These are phyloP conservation scores for Coemansia reversa DNA, from an alignment of 192 early-diverging fungal genomes.

Conservation along the genomic window DNA sequence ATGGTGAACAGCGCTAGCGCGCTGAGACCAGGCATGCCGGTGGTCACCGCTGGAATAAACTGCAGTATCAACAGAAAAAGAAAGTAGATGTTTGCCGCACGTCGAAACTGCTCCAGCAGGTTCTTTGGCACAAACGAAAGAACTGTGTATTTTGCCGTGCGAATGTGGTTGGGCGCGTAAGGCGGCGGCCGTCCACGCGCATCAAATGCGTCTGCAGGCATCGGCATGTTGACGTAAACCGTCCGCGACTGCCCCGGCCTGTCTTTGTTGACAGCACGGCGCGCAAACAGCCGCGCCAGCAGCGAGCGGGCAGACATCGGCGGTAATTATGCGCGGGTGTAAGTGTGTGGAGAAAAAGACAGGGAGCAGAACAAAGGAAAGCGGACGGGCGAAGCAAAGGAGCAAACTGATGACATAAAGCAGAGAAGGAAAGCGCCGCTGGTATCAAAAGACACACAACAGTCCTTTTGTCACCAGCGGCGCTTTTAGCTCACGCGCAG, in stretches of 20 bases:
- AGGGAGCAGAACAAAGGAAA: no score
- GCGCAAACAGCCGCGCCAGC: slow-evolving; percentile 22
- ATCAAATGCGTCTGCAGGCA: slow-evolving; percentile 57
- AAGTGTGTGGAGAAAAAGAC: not conserved
- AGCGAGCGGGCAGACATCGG: slow-evolving; percentile 3
- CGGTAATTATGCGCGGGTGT: not conserved
- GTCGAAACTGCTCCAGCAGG: slow-evolving; percentile 94
- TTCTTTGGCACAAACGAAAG: slow-evolving; percentile 93
- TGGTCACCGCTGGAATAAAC: slow-evolving; percentile 65
- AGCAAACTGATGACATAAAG: no score
- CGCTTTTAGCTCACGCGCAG: no score
- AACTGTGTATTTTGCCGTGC: slow-evolving; percentile 89
- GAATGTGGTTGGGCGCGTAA: slow-evolving; percentile 72
- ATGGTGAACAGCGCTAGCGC: slow-evolving; percentile 83
- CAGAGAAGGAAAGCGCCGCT: no score
- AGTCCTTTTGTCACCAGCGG: no score
- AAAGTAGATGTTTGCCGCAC: slow-evolving; percentile 96
- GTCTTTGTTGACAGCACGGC: slow-evolving; percentile 14
- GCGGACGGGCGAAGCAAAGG: no score
- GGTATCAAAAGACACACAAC: no score
- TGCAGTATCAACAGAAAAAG: slow-evolving; percentile 85
- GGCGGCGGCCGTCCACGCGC: slow-evolving; percentile 40
- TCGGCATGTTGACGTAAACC: slow-evolving; percentile 66
- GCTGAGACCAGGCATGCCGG: slow-evolving; percentile 69
- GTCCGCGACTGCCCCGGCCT: slow-evolving; percentile 29